phyloP scores from a whole-genome alignment of 192 early-diverging fungal genomes.

The Backusella circina region DNA sequence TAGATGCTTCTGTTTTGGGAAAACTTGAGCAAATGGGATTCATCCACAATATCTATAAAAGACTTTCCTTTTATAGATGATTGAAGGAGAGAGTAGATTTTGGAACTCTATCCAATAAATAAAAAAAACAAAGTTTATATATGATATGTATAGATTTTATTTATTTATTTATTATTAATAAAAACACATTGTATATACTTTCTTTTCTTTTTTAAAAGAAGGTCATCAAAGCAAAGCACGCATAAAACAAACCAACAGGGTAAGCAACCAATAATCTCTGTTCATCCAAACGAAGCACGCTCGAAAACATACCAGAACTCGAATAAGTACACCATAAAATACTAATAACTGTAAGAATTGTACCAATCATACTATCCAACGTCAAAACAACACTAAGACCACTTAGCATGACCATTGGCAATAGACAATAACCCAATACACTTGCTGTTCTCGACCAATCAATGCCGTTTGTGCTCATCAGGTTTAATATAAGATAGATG shows the following conservation, averaged over 20 bases:
- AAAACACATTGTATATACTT: not conserved
- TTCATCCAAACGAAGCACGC: slow-evolving; percentile 86
- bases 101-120: no score
- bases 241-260: slow-evolving; percentile 88
- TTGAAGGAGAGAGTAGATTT: no score
- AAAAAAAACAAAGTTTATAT: no score
- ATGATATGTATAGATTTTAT: not conserved
- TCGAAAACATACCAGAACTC: slow-evolving; percentile 87
- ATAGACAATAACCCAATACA: slow-evolving; percentile 94
- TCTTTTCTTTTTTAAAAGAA: slow-evolving; percentile 62
- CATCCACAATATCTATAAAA: not conserved
- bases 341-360: slow-evolving; percentile 60
- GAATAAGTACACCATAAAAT: slow-evolving; percentile 93
- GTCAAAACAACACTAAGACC: slow-evolving; percentile 65
- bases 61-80: not conserved
- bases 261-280: slow-evolving; percentile 95
- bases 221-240: slow-evolving; percentile 90
- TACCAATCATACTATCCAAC: slow-evolving; percentile 62
- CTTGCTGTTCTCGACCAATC: slow-evolving; percentile 85
- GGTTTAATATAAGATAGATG: slow-evolving; percentile 86
- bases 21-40: not conserved
- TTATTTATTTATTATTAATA: not conserved
- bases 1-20: not conserved
- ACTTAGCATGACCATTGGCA: slow-evolving; percentile 92
- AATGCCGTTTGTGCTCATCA: slow-evolving; percentile 91